These are phyloP conservation scores for Aspergillus sp. DNA, from an alignment of 2,329 filamentous ascomycete genomes.

Conservation along the genomic window DNA sequence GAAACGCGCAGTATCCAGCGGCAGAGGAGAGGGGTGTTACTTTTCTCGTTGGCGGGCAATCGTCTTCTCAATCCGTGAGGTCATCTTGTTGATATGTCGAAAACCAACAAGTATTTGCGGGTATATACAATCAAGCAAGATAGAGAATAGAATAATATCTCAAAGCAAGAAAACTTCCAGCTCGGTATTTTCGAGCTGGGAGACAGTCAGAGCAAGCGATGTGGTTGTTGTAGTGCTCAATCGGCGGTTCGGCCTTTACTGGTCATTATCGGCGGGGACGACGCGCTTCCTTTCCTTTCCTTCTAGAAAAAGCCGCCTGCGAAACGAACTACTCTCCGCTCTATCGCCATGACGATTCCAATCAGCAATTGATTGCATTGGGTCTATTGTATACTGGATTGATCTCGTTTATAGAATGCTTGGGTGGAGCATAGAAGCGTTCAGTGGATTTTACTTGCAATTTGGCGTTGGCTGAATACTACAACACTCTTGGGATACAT, in stretches of 20 bases:
- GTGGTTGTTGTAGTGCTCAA: background rate
- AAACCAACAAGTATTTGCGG: background rate
- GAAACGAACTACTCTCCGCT: background rate
- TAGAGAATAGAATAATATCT: background rate
- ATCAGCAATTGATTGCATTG: background rate
- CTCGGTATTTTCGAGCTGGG: background rate
- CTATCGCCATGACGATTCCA: background rate
- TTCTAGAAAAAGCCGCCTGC: background rate
- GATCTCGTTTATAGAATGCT: background rate
- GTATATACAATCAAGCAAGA: background rate
- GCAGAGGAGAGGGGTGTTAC: constrained; percentile 36
- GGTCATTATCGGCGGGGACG: background rate
- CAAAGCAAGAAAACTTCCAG: background rate
- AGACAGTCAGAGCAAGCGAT: constrained; percentile 1
- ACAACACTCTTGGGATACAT: background rate
- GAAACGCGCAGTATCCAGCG: background rate
- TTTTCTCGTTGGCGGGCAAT: constrained; percentile 71
- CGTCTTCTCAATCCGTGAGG: constrained; percentile 58
- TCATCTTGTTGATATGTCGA: constrained; percentile 24
- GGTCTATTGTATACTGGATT: background rate
- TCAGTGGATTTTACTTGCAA: background rate
- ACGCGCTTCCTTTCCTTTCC: background rate
- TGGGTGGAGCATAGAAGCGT: background rate
- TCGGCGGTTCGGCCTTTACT: background rate
- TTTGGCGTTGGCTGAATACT: background rate